Evolutionary conservation across 2,329 filamentous ascomycete species (phyloP).

Genomic region (Fusarium camptoceras): DNA sequence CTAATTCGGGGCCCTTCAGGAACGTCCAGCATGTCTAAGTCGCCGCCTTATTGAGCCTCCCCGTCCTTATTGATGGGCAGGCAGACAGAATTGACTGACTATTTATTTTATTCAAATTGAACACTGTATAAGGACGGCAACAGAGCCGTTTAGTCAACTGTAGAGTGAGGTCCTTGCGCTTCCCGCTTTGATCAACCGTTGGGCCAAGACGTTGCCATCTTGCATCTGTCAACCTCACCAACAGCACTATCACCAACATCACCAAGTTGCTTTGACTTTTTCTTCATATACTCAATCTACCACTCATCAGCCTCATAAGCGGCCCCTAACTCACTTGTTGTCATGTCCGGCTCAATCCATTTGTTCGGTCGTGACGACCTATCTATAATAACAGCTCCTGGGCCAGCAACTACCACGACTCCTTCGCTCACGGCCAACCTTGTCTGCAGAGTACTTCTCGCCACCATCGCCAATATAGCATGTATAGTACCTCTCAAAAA

Average conservation of each 20-base stretch:
- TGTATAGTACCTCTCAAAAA: slow-evolving; percentile 65
- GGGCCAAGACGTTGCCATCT: slow-evolving; percentile 27
- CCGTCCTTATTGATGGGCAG: slow-evolving; percentile 15
- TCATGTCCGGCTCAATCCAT: slow-evolving; percentile 33
- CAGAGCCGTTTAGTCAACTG: background rate
- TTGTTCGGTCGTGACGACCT: slow-evolving; percentile 39
- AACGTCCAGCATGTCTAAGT: slow-evolving; percentile 22
- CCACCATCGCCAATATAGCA: slow-evolving; percentile 57
- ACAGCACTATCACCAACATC: slow-evolving; percentile 16
- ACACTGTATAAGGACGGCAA: slow-evolving; percentile 26
- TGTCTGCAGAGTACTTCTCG: slow-evolving; percentile 61
- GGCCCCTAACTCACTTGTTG: background rate
- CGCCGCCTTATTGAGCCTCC: slow-evolving; percentile 26
- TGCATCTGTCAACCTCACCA: slow-evolving; percentile 15
- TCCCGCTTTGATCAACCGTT: slow-evolving; percentile 33
- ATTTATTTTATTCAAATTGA: slow-evolving; percentile 2
- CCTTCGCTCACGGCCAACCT: slow-evolving; percentile 59
- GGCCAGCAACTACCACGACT: slow-evolving; percentile 43
- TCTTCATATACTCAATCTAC: background rate
- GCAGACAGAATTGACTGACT: background rate
- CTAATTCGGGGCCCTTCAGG: slow-evolving; percentile 31
- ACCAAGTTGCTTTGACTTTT: slow-evolving; percentile 18
- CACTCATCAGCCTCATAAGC: background rate
- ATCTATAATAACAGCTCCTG: slow-evolving; percentile 39
- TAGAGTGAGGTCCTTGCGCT: slow-evolving; percentile 31